Evolutionary conservation across 176 grass and related monocot genomes (phyloP), one percentile per base, ranked within the genome.

Genomic region (Urochloa ruziziensis): DNA sequence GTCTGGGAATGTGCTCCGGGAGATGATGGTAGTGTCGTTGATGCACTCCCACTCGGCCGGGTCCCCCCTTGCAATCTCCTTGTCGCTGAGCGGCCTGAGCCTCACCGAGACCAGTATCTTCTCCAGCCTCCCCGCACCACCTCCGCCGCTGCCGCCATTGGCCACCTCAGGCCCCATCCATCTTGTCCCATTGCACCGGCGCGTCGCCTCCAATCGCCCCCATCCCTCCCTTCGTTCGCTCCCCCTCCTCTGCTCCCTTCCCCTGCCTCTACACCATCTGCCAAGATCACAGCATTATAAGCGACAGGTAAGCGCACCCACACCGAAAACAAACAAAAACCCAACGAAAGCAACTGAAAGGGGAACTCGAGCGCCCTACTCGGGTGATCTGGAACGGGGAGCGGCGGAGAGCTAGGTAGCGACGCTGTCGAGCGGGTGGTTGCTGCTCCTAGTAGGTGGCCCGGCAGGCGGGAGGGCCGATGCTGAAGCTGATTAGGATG

Each of bases 61-160:
- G 62, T 98, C 96, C 1, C 83, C 85, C 42, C 79, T 81, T 11
- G 73, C 69, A 67, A 88, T 74, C 80, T 94, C 93, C 91, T 90
- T 96, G 47, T 92, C 93, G 24, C 85, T 89, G 48, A 98, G 60
- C 23, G 96, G 96, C 80, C 96, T 90, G 67, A 98, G 72, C 87
- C 96, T 95, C 80, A 98, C 89, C 25, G 93, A 98, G 23, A 98
- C 96, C 46, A 96, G 83, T 88, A 98, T 98, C 91, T 88, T 98
- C 91, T 98, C 96, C 73, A 74, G 21, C 80, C 82, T 90, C 21
- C 82, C 89, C 7, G 6, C 72, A n/a, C 79, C 90, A 2, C 80
- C 80, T 28, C 35, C 73, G 7, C 59, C 39, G 9, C 52, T 40
- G 9, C 52, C 51, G 6, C 39, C 82, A 71, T 78, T 86, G 56